These are phyloP conservation scores for Kwoniella botswanensis DNA, from an alignment of 768 basidiomycete species.

Conservation along the genomic window DNA sequence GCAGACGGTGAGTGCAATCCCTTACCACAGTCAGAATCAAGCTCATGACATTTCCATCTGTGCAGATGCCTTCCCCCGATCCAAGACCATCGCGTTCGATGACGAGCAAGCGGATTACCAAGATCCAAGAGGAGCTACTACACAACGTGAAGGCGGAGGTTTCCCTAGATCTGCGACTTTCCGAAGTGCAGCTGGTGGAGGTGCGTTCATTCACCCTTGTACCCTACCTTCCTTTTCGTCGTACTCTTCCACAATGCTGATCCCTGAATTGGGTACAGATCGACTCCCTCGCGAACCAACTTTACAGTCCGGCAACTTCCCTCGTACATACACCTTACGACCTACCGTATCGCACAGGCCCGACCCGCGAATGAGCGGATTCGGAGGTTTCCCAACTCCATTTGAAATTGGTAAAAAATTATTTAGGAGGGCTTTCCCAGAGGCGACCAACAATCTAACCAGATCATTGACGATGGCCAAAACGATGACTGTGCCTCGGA, in stretches of 20 bases:
- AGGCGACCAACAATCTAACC: slow-evolving; percentile 65
- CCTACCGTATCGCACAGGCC: slow-evolving; percentile 35
- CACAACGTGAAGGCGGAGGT: slow-evolving; percentile 44
- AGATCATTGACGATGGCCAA: slow-evolving; percentile 75
- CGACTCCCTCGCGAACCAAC: slow-evolving; percentile 42
- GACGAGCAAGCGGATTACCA: slow-evolving; percentile 48
- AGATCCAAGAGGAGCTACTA: slow-evolving; percentile 40
- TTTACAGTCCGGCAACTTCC: slow-evolving; percentile 34
- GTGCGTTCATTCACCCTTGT: slow-evolving; percentile 10
- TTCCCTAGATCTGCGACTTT: slow-evolving; percentile 54
- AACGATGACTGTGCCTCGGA: slow-evolving; percentile 54
- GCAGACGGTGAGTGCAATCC: slow-evolving; percentile 24
- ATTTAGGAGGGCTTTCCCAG: slow-evolving; percentile 69
- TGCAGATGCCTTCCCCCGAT: slow-evolving; percentile 55
- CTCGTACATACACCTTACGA: slow-evolving; percentile 50
- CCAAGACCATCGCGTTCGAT: slow-evolving; percentile 59
- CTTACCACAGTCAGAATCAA: neutral
- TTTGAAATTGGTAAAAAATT: slow-evolving; percentile 60
- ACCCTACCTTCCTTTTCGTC: no score
- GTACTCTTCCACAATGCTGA: no score
- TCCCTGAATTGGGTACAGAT: slow-evolving; percentile 4
- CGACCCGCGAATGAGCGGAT: slow-evolving; percentile 47
- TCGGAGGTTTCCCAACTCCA: slow-evolving; percentile 59
- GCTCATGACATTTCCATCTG: neutral
- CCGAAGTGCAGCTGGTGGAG: slow-evolving; percentile 32